Conservation (phyloP, 208 protist genomes). For the Phytomonas sp. region DNA sequence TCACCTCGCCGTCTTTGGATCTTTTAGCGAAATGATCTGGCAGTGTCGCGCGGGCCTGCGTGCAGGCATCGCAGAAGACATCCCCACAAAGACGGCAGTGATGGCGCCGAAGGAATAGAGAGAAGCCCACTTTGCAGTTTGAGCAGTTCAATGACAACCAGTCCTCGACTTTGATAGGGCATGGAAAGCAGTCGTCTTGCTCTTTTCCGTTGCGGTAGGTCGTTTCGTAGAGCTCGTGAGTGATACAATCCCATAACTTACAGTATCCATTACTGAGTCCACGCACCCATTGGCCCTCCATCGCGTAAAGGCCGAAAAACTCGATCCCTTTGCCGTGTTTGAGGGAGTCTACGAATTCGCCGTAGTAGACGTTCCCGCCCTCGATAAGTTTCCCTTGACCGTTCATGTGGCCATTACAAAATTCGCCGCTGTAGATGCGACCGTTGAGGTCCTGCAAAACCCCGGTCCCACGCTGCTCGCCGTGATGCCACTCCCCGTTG, state of each 20-base stretch:
- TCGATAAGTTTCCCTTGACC: constrained; percentile 55
- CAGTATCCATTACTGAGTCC: constrained; percentile 42
- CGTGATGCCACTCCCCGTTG: constrained; percentile 82
- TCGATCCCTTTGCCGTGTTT: constrained; percentile 66
- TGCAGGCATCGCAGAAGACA: constrained; percentile 87
- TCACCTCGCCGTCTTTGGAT: constrained; percentile 12
- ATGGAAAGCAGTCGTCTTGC: constrained; percentile 75
- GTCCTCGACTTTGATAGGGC: constrained; percentile 71
- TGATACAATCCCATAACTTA: constrained; percentile 38
- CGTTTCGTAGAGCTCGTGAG: constrained; percentile 58
- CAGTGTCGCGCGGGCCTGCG: constrained; percentile 49
- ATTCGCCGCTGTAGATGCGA: constrained; percentile 66
- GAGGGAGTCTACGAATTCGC: constrained; percentile 41
- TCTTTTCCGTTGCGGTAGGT: constrained; percentile 73
- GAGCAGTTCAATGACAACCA: constrained; percentile 40
- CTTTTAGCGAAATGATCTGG: constrained; percentile 47
- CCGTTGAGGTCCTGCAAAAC: constrained; percentile 38
- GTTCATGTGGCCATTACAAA: constrained; percentile 45
- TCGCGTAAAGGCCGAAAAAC: constrained; percentile 19
- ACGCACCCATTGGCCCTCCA: constrained; percentile 52
- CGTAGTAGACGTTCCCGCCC: constrained; percentile 54
- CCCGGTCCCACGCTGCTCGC: constrained; percentile 63
- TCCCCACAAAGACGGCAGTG: constrained; percentile 91
- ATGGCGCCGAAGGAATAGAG: constrained; percentile 76
- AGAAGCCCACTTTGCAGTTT: constrained; percentile 70